phyloP scores from a whole-genome alignment of 192 early-diverging fungal species.

The Umbelopsis isabellina region DNA sequence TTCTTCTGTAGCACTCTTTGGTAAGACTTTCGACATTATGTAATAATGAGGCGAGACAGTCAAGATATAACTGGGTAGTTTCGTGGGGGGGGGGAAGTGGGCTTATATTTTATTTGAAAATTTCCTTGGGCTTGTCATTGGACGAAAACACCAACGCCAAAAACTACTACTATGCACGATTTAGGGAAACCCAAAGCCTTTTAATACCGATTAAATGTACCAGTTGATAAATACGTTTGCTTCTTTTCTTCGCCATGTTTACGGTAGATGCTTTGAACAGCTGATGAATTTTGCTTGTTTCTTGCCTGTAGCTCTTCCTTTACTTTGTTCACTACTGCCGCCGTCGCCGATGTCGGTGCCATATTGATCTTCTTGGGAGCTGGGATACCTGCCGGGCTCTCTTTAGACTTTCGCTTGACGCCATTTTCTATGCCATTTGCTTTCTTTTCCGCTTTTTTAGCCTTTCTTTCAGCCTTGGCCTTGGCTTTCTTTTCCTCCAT shows the following conservation, averaged over 20 bases:
- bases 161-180: not conserved
- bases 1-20: not conserved
- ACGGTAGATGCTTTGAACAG: constrained; percentile 43
- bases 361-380: constrained; percentile 24
- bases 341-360: constrained; percentile 41
- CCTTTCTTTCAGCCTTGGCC: constrained; percentile 51
- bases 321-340: constrained; percentile 49
- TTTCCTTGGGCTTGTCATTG: not conserved
- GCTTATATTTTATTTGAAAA: not conserved
- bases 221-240: constrained; percentile 40
- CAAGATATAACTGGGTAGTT: not conserved
- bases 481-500: constrained; percentile 57
- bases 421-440: constrained; percentile 32
- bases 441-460: constrained; percentile 38
- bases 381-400: not conserved
- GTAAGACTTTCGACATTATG: not conserved
- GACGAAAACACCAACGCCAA: not conserved
- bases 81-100: not conserved
- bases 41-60: not conserved
- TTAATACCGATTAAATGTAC: constrained; percentile 44
- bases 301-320: constrained; percentile 43
- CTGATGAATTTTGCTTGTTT: constrained; percentile 34
- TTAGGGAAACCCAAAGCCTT: not conserved
- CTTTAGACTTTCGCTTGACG: constrained; percentile 38
- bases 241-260: constrained; percentile 33